These are phyloP conservation scores for Dalbergia cultrata DNA, from an alignment of 306 rosid genomes.

Conservation along the genomic window DNA sequence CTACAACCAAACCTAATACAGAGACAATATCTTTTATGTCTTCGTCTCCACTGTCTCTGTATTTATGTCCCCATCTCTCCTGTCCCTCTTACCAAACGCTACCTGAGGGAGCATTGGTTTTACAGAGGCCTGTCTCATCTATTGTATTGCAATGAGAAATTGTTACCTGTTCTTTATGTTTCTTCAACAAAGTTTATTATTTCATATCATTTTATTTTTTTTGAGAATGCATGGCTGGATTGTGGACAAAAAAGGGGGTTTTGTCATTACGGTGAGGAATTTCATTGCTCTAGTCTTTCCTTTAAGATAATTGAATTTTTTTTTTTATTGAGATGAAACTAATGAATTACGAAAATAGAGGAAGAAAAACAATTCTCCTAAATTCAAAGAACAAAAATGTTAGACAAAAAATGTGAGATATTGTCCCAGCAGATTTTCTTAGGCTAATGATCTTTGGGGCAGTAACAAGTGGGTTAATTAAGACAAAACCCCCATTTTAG, in stretches of 20 bases:
- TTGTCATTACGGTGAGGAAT: constrained; percentile 17
- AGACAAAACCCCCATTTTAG: too few species aligned
- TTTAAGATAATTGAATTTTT: too few species aligned
- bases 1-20: too few species aligned
- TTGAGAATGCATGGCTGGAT: not conserved
- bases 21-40: too few species aligned
- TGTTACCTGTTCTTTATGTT: constrained; percentile 19
- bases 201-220: not conserved
- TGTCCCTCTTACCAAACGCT: too few species aligned
- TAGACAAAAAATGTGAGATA: too few species aligned
- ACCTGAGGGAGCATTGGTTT: constrained; percentile 19
- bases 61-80: too few species aligned
- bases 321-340: not conserved
- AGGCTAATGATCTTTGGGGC: too few species aligned
- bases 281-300: constrained; percentile 23
- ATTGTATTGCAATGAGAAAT: constrained; percentile 30
- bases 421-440: too few species aligned
- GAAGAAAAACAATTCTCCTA: not conserved
- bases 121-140: constrained; percentile 25
- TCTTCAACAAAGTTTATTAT: not conserved
- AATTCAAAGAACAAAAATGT: not conserved
- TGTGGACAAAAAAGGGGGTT: not conserved
- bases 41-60: too few species aligned
- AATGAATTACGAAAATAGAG: not conserved
- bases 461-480: too few species aligned